phyloP scores from a whole-genome alignment of 345 rosid genomes.

The Arabis hirsuta region DNA sequence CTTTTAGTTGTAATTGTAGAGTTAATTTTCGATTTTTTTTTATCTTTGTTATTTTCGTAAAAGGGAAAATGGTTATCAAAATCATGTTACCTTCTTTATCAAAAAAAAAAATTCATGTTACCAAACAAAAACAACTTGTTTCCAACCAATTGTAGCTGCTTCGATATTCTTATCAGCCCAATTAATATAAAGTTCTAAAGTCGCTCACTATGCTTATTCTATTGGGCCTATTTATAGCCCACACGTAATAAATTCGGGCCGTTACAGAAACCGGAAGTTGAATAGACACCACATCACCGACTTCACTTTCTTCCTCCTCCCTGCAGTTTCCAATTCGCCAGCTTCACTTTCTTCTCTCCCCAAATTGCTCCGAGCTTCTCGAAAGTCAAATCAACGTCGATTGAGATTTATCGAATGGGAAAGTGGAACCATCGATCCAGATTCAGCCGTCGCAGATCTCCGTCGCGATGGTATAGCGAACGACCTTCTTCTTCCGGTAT shows the following conservation, averaged over 20 bases:
- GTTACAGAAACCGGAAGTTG: constrained; percentile 7
- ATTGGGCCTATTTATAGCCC: constrained; percentile 28
- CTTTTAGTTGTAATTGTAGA: too few relatives aligned
- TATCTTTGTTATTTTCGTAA: too few relatives aligned
- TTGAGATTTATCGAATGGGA: constrained; percentile 33
- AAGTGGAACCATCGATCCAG: constrained; percentile 42
- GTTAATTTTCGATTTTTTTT: too few relatives aligned
- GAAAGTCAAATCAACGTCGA: not conserved
- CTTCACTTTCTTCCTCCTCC: not conserved
- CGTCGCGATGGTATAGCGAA: constrained; percentile 42
- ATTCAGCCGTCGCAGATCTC: constrained; percentile 41
- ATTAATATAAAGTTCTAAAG: not conserved
- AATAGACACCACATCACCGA: constrained; percentile 10
- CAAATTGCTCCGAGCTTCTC: not conserved
- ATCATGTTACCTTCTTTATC: too few relatives aligned
- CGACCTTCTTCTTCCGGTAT: constrained; percentile 31
- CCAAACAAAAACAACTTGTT: too few relatives aligned
- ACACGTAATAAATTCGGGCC: not conserved
- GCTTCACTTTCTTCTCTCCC: not conserved
- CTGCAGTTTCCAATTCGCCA: constrained; percentile 6
- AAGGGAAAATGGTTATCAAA: too few relatives aligned
- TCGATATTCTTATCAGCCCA: not conserved
- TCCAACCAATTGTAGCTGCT: not conserved
- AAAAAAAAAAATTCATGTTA: too few relatives aligned
- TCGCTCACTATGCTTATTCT: not conserved